Percentiles rank a stretch among this genome's conserved stretches.
These are phyloP conservation scores for Clohesyomyces aquaticus DNA, from an alignment of 495 filamentous ascomycete genomes.

Conservation along the genomic window DNA sequence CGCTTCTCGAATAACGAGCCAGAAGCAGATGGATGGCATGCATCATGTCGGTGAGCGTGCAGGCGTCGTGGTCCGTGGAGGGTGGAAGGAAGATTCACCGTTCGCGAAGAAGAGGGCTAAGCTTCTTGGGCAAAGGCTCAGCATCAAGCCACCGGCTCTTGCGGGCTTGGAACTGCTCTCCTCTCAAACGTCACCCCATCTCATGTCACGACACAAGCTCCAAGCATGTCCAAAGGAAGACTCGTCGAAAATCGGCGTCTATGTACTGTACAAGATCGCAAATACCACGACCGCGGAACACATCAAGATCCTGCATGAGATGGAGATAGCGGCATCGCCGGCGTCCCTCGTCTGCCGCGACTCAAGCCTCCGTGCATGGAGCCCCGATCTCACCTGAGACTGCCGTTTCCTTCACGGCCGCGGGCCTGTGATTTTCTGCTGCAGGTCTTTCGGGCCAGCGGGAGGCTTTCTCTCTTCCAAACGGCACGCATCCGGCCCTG, in stretches of 20 bases:
- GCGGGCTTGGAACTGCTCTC: neutral
- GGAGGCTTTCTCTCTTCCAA: neutral
- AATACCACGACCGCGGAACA: neutral
- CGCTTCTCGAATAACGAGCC: constrained; percentile 17
- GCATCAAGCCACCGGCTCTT: neutral
- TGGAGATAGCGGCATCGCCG: neutral
- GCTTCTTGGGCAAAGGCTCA: constrained; percentile 1
- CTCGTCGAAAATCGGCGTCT: neutral
- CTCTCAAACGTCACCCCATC: neutral
- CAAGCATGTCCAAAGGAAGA: too few relatives aligned
- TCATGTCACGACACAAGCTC: too few relatives aligned
- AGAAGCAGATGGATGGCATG: constrained; percentile 14
- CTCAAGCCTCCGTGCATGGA: too few relatives aligned
- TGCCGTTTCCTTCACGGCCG: constrained; percentile 1
- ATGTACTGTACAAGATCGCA: neutral
- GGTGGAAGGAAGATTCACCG: too few relatives aligned
- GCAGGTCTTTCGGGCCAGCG: constrained; percentile 24
- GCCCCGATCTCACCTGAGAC: constrained; percentile 23
- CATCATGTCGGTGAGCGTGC: constrained; percentile 1
- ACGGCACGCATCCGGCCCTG: constrained; percentile 1
- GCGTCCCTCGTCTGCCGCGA: neutral
- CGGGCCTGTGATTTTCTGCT: constrained; percentile 2
- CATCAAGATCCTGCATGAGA: neutral
- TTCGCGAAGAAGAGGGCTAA: constrained; percentile 11
- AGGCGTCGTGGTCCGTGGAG: too few relatives aligned